phyloP scores from a whole-genome alignment of 495 filamentous ascomycete species.

The Podospora fimiseda region DNA sequence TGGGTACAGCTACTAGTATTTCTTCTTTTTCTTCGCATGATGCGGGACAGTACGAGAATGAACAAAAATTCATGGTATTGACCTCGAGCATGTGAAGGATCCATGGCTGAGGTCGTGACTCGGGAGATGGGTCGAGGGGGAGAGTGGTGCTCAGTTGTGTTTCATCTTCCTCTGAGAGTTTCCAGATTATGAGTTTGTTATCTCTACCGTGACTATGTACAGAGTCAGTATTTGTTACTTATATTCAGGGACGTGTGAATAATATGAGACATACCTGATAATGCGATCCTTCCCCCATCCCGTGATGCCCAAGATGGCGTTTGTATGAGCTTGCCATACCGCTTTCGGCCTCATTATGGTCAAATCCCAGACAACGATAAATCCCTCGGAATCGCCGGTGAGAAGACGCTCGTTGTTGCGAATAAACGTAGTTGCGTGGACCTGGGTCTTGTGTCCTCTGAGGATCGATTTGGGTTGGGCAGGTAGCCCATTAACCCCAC shows the following conservation, averaged over 20 bases:
- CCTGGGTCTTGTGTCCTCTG: slow-evolving; percentile 74
- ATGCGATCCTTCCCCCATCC: slow-evolving; percentile 57
- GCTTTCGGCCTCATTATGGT: slow-evolving; percentile 73
- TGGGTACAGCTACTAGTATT: slow-evolving; percentile 67
- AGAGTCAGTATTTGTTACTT: not conserved
- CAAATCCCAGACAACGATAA: slow-evolving; percentile 80
- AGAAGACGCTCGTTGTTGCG: slow-evolving; percentile 67
- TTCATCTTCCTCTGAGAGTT: slow-evolving; percentile 59
- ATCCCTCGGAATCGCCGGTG: slow-evolving; percentile 87
- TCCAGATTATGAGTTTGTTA: slow-evolving; percentile 81
- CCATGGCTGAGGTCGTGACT: slow-evolving; percentile 64
- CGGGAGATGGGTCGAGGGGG: slow-evolving; percentile 52
- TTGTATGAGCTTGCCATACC: slow-evolving; percentile 84
- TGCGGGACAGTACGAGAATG: slow-evolving; percentile 61
- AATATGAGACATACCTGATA: slow-evolving; percentile 65
- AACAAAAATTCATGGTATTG: slow-evolving; percentile 94
- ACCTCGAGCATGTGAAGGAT: slow-evolving; percentile 75
- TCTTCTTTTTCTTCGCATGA: slow-evolving; percentile 22
- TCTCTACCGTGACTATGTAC: slow-evolving; percentile 67
- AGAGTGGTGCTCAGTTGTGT: slow-evolving; percentile 56
- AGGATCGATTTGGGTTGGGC: slow-evolving; percentile 79
- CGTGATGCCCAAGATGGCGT: slow-evolving; percentile 65
- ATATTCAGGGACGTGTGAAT: not conserved
- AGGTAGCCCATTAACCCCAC: no score
- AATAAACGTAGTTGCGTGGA: slow-evolving; percentile 73